Conservation (phyloP, 495 filamentous ascomycete genomes). For the Neurospora sp. region DNA sequence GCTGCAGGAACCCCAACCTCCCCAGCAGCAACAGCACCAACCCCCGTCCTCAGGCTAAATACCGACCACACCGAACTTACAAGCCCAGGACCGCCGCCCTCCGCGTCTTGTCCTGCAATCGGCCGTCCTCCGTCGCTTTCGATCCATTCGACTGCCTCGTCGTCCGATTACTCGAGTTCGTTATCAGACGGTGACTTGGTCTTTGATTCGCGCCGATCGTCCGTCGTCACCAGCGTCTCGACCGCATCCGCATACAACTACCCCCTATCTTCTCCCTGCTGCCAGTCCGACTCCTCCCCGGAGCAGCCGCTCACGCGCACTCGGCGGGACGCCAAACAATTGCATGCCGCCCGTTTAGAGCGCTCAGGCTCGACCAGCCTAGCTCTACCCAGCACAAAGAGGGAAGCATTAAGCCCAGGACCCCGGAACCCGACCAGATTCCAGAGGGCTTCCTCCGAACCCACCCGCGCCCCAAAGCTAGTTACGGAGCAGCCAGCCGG, state of each 20-base stretch:
- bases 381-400: slow-evolving; percentile 16
- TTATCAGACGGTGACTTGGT: slow-evolving; percentile 11
- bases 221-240: slow-evolving; percentile 18
- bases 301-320: slow-evolving; percentile 12
- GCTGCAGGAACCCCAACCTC: not conserved
- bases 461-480: slow-evolving; percentile 14
- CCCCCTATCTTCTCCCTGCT: slow-evolving; percentile 1
- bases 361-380: slow-evolving; percentile 25
- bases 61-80: not conserved
- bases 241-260: not conserved
- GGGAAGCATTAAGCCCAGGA: slow-evolving; percentile 3
- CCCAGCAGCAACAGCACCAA: not conserved
- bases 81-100: not conserved
- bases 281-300: not conserved
- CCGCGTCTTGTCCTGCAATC: not conserved
- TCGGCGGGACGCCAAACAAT: slow-evolving; percentile 24
- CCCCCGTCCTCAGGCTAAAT: not conserved
- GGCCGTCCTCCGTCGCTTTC: slow-evolving; percentile 20
- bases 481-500: slow-evolving; percentile 1
- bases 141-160: slow-evolving; percentile 14
- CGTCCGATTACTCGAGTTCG: slow-evolving; percentile 10
- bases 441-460: slow-evolving; percentile 18
- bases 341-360: slow-evolving; percentile 24
- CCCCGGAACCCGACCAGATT: slow-evolving; percentile 17
- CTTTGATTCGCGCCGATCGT: slow-evolving; percentile 21